Conservation (phyloP, 176 grass and related monocot genomes). For the Canna indica region DNA sequence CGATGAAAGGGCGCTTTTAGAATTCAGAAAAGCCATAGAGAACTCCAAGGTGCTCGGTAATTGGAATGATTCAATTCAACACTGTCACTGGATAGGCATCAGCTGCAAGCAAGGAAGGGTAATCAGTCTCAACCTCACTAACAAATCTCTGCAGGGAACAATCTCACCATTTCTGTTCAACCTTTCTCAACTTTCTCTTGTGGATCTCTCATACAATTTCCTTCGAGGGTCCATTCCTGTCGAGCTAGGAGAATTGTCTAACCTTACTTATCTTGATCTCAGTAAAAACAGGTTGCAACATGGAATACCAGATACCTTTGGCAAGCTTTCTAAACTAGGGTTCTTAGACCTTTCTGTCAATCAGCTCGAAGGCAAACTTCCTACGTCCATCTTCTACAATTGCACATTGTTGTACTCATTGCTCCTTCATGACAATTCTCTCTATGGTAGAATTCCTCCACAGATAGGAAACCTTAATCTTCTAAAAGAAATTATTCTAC, state of each 20-base stretch:
- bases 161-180: constrained; percentile 14
- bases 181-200: neutral
- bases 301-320: constrained; percentile 8
- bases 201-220: constrained; percentile 1
- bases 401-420: neutral
- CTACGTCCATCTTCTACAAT: constrained; percentile 2
- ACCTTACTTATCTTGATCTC: neutral
- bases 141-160: neutral
- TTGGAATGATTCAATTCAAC: constrained; percentile 4
- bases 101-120: neutral
- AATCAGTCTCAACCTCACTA: neutral
- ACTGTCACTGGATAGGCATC: neutral
- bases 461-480: constrained; percentile 9
- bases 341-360: neutral
- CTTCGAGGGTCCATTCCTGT: constrained; percentile 8
- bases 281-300: neutral
- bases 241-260: neutral
- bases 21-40: neutral
- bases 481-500: neutral
- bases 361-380: neutral
- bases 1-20: neutral
- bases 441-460: neutral
- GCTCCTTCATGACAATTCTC: neutral
- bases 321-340: neutral
- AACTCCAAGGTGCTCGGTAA: neutral